Conservation (phyloP, 805 yeast genomes). For the Candida boleticola region DNA sequence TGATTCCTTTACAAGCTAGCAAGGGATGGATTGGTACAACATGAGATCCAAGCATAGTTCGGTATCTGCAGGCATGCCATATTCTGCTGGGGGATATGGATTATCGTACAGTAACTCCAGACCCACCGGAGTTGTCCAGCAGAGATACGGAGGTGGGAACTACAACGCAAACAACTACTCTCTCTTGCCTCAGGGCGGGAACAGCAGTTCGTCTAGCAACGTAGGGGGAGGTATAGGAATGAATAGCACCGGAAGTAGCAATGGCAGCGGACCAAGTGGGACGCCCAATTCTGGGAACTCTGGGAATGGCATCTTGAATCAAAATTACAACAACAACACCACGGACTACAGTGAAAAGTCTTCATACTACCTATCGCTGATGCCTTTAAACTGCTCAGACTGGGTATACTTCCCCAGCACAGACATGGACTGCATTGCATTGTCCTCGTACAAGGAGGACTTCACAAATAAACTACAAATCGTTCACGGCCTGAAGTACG, state of each 20-base stretch:
- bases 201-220: background rate
- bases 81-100: conserved; percentile 4
- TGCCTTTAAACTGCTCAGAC: conserved; percentile 4
- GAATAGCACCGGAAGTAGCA: background rate
- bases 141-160: background rate
- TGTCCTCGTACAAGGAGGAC: conserved; percentile 82
- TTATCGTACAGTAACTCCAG: background rate
- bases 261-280: background rate
- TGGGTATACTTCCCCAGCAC: conserved; percentile 1
- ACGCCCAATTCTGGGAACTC: background rate
- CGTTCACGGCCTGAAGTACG: conserved; percentile 29
- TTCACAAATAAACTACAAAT: conserved; percentile 63
- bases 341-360: background rate
- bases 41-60: conserved; percentile 9
- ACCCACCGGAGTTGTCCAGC: background rate
- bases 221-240: background rate
- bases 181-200: background rate
- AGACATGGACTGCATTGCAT: conserved; percentile 52
- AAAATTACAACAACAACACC: background rate
- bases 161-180: background rate
- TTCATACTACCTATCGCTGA: conserved; percentile 3
- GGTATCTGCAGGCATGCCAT: conserved; percentile 10
- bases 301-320: too few relatives aligned
- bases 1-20: too few relatives aligned
- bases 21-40: conserved; percentile 11